Conservation (phyloP, 768 basidiomycete species). For the Lentinula sp. region DNA sequence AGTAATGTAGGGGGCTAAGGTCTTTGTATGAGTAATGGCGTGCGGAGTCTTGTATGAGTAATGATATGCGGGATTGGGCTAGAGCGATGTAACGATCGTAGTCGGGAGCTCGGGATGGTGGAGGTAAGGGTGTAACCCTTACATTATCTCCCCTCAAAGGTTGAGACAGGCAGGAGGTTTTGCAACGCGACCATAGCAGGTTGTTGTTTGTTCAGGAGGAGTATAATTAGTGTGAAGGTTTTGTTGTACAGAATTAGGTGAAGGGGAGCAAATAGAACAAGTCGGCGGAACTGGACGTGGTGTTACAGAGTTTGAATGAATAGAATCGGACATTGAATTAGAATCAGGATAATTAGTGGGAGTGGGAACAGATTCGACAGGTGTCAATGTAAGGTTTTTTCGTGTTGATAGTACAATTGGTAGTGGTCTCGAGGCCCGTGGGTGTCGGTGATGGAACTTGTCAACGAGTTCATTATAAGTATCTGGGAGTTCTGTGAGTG, state of each 20-base stretch:
- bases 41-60: no score
- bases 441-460: background rate
- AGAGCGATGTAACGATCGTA: no score
- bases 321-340: background rate
- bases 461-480: background rate
- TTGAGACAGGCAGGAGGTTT: constrained; percentile 2
- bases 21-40: no score
- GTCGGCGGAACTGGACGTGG: background rate
- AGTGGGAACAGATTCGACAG: no score
- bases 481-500: constrained; percentile 2
- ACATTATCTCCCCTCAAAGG: background rate
- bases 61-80: no score
- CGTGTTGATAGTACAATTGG: no score
- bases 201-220: constrained; percentile 9
- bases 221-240: background rate
- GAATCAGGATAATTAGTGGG: background rate
- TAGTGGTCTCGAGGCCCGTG: background rate
- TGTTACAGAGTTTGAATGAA: background rate
- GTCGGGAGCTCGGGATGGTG: no score
- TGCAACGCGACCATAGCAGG: constrained; percentile 8
- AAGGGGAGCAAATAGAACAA: background rate
- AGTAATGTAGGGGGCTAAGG: no score
- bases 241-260: background rate
- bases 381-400: no score
- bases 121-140: no score